These are phyloP conservation scores for Vitellaria paradoxa DNA, from an alignment of 179 eudicot species.

Conservation along the genomic window DNA sequence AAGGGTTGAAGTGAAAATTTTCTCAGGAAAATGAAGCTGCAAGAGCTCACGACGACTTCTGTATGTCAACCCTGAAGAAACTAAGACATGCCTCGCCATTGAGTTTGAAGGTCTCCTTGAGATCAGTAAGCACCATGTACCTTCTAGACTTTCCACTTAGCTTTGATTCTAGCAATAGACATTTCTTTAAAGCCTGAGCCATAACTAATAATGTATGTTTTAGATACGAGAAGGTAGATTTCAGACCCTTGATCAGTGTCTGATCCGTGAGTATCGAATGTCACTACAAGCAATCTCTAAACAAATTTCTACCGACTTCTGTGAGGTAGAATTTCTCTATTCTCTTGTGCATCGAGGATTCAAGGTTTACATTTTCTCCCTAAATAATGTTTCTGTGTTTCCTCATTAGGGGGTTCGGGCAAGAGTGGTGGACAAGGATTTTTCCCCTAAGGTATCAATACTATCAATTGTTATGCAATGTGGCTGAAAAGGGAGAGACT, in stretches of 20 bases:
- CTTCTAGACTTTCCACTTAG: neutral
- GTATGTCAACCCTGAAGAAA: conserved; percentile 56
- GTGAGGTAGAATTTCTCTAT: conserved; percentile 47
- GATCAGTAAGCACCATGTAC: conserved; percentile 65
- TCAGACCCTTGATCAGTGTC: conserved; percentile 84
- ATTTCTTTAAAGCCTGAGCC: neutral
- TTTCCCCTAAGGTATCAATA: conserved; percentile 70
- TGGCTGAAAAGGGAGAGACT: too few species aligned
- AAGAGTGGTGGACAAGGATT: conserved; percentile 75
- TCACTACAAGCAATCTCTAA: conserved; percentile 67
- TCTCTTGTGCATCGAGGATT: neutral
- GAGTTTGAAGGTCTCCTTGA: conserved; percentile 87
- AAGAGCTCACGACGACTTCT: conserved; percentile 71
- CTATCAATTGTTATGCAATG: neutral
- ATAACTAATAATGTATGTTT: conserved; percentile 2
- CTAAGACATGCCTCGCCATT: conserved; percentile 70
- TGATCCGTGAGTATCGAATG: conserved; percentile 87
- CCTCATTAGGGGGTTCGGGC: conserved; percentile 75
- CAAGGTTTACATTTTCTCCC: neutral
- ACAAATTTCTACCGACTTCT: conserved; percentile 57
- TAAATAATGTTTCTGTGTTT: conserved; percentile 1
- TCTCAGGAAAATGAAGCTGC: conserved; percentile 72
- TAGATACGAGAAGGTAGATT: conserved; percentile 89
- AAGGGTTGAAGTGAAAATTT: neutral
- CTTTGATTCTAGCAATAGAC: neutral